phyloP scores from a whole-genome alignment of 2,329 filamentous ascomycete species.

The Beauveria sp. region DNA sequence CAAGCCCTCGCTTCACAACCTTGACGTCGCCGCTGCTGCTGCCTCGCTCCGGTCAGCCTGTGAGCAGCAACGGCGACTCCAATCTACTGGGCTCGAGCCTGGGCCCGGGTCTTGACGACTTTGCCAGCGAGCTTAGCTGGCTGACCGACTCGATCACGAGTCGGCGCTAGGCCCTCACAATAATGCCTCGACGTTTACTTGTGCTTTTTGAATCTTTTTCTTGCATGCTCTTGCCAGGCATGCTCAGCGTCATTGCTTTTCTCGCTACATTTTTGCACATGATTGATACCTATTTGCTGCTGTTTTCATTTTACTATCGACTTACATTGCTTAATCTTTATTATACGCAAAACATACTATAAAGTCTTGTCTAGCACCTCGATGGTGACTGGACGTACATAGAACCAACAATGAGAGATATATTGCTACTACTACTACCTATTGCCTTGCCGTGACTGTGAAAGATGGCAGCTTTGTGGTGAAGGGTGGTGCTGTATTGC shows the following conservation, averaged over 20 bases:
- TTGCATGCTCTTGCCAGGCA: background rate
- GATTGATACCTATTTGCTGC: conserved; percentile 6
- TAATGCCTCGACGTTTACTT: too few species aligned
- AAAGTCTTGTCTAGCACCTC: too few species aligned
- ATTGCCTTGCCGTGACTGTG: too few species aligned
- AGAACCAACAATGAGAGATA: too few species aligned
- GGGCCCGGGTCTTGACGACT: conserved; percentile 32
- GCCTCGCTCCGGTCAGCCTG: conserved; percentile 15
- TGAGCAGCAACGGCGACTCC: background rate
- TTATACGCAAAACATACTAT: too few species aligned
- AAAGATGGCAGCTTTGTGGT: too few species aligned
- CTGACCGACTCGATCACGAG: conserved; percentile 38
- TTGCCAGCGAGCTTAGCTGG: conserved; percentile 42
- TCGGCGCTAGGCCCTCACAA: background rate
- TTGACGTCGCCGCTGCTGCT: conserved; percentile 21
- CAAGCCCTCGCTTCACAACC: conserved; percentile 14
- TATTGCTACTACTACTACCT: too few species aligned
- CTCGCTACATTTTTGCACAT: background rate
- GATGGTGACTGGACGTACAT: too few species aligned
- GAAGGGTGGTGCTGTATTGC: too few species aligned
- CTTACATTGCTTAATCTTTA: too few species aligned
- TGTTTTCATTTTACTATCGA: background rate
- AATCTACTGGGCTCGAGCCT: conserved; percentile 21
- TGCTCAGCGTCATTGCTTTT: background rate
- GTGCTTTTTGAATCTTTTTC: background rate